These are phyloP conservation scores for Fusarium metavorans DNA, from an alignment of 2,329 filamentous ascomycete species.

Conservation along the genomic window DNA sequence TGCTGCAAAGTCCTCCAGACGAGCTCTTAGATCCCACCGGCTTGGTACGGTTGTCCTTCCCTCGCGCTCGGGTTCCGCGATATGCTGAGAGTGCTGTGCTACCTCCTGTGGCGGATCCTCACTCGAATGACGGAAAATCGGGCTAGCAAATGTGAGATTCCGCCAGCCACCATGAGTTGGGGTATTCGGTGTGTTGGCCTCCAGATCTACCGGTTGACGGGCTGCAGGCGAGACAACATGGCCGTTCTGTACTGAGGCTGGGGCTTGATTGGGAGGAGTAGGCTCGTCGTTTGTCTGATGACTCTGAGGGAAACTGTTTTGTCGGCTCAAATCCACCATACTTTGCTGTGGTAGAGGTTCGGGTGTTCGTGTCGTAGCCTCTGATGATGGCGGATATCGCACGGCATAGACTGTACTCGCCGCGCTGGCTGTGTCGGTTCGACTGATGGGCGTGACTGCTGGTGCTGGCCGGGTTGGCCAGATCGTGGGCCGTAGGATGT, in stretches of 20 bases:
- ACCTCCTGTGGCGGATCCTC: slow-evolving; percentile 25
- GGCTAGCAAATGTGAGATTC: slow-evolving; percentile 36
- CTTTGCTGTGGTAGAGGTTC: slow-evolving; percentile 50
- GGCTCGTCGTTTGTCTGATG: slow-evolving; percentile 44
- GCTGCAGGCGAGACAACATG: slow-evolving; percentile 29
- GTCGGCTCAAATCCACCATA: slow-evolving; percentile 50
- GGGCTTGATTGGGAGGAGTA: slow-evolving; percentile 36
- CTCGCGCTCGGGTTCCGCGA: slow-evolving; percentile 4
- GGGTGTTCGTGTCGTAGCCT: slow-evolving; percentile 61
- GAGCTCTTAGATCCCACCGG: slow-evolving; percentile 68
- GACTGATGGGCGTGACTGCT: slow-evolving; percentile 68
- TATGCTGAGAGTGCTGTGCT: slow-evolving; percentile 11
- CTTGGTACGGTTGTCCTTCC: slow-evolving; percentile 35
- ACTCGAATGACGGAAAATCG: slow-evolving; percentile 20
- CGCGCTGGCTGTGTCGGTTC: slow-evolving; percentile 72
- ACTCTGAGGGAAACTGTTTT: slow-evolving; percentile 48
- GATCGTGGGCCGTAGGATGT: slow-evolving; percentile 61
- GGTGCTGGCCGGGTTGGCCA: slow-evolving; percentile 69
- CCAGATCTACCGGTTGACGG: slow-evolving; percentile 41
- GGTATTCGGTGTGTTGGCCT: slow-evolving; percentile 41
- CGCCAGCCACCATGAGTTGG: slow-evolving; percentile 45
- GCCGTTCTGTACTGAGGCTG: slow-evolving; percentile 36
- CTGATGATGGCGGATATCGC: slow-evolving; percentile 69
- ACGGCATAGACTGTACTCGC: slow-evolving; percentile 74
- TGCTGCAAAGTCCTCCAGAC: slow-evolving; percentile 71